phyloP scores from a whole-genome alignment of 73 alveolate species.

The Paramecium octaurelia region DNA sequence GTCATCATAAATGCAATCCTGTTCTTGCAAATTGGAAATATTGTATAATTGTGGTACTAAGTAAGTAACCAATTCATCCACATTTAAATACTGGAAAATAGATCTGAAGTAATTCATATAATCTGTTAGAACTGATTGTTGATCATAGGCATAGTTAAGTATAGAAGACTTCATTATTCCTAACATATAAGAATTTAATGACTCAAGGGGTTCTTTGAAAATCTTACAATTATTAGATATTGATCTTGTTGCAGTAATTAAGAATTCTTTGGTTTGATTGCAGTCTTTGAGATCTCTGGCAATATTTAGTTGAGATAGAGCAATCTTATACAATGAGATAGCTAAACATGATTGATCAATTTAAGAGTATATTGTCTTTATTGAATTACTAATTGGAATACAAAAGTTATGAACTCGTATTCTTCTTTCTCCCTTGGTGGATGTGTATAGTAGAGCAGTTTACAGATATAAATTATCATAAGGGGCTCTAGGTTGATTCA shows the following conservation, averaged over 20 bases:
- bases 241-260: neutral
- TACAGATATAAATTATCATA: slow-evolving; percentile 81
- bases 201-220: neutral
- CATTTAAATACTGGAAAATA: neutral
- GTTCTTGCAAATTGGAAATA: neutral
- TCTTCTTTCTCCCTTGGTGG: slow-evolving; percentile 92
- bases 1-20: slow-evolving; percentile 38
- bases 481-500: slow-evolving; percentile 53
- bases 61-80: slow-evolving; percentile 45
- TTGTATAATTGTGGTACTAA: slow-evolving; percentile 32
- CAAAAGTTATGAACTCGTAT: slow-evolving; percentile 85
- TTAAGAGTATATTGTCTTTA: neutral
- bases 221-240: neutral
- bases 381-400: slow-evolving; percentile 47
- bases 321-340: neutral
- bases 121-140: neutral
- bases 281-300: neutral
- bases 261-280: neutral
- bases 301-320: neutral
- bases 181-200: neutral
- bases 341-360: slow-evolving; percentile 30
- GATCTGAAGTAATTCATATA: slow-evolving; percentile 24
- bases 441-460: slow-evolving; percentile 86
- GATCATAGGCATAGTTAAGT: neutral
- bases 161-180: slow-evolving; percentile 31